Conservation (phyloP, 345 rosid species). For the Citrus mangshanensis region DNA sequence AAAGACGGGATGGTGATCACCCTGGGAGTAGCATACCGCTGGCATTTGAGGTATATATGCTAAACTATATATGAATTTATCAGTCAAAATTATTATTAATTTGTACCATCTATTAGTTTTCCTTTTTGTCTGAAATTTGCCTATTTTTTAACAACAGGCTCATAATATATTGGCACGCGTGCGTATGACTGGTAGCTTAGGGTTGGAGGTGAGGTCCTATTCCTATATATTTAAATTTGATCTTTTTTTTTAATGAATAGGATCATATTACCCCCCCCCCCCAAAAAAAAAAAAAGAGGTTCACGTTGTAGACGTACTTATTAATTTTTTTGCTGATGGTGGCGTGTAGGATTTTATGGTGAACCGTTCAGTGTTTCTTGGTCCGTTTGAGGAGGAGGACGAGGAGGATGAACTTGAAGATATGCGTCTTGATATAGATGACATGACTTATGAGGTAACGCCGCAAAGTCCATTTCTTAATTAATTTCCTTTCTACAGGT, state of each 20-base stretch:
- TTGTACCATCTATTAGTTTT: neutral
- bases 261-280: too few relatives aligned
- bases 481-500: neutral
- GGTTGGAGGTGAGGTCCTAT: slow-evolving; percentile 18
- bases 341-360: slow-evolving; percentile 20
- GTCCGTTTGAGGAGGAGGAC: neutral
- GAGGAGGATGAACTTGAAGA: neutral
- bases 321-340: neutral
- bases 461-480: neutral
- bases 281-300: too few relatives aligned
- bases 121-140: neutral
- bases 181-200: slow-evolving; percentile 9
- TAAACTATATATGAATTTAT: neutral
- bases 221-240: neutral
- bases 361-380: slow-evolving; percentile 1
- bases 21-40: neutral
- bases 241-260: neutral
- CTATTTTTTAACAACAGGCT: slow-evolving; percentile 19
- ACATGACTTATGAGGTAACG: slow-evolving; percentile 38
- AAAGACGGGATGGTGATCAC: neutral
- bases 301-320: too few relatives aligned
- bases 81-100: too few relatives aligned
- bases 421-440: slow-evolving; percentile 29
- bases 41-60: slow-evolving; percentile 21
- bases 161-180: slow-evolving; percentile 19